Conservation (phyloP, 2,329 filamentous ascomycete genomes). For the Hypomyces rosellus region DNA sequence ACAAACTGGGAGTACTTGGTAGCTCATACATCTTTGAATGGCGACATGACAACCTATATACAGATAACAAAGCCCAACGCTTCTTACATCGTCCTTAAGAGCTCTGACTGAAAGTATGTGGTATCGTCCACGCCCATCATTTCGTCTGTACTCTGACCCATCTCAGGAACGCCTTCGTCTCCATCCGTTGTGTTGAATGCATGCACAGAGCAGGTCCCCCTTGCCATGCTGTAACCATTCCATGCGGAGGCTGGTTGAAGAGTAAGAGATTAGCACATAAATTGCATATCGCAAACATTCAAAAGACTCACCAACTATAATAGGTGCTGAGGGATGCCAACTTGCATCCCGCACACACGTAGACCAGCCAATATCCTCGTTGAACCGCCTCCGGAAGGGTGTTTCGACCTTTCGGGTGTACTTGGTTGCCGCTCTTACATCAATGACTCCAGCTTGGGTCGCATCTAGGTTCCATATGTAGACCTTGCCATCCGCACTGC, state of each 20-base stretch:
- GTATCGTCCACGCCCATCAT: no score
- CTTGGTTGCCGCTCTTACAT: constrained; percentile 66
- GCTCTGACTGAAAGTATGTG: no score
- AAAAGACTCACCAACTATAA: constrained; percentile 56
- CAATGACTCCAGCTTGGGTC: constrained; percentile 68
- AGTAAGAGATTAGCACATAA: background rate
- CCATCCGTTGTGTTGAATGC: constrained; percentile 63
- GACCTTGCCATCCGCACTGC: constrained; percentile 82
- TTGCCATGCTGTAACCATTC: constrained; percentile 68
- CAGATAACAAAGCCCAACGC: no score
- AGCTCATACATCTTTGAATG: no score
- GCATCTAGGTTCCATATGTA: constrained; percentile 93
- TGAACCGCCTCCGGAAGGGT: constrained; percentile 49
- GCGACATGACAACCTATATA: no score
- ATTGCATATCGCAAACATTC: background rate
- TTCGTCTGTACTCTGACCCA: constrained; percentile 51
- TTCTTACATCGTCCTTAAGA: no score
- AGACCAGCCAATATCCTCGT: constrained; percentile 56
- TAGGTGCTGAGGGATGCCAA: constrained; percentile 81
- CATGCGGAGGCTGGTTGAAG: constrained; percentile 62
- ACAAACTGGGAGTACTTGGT: no score
- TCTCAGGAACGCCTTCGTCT: constrained; percentile 56
- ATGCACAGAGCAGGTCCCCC: constrained; percentile 72
- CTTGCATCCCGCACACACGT: constrained; percentile 82
- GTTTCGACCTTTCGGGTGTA: constrained; percentile 52